Evolutionary conservation across 2,329 filamentous ascomycete genomes (phyloP), one percentile per base, ranked within the genome.

Genomic region (Truncatella angustata): DNA sequence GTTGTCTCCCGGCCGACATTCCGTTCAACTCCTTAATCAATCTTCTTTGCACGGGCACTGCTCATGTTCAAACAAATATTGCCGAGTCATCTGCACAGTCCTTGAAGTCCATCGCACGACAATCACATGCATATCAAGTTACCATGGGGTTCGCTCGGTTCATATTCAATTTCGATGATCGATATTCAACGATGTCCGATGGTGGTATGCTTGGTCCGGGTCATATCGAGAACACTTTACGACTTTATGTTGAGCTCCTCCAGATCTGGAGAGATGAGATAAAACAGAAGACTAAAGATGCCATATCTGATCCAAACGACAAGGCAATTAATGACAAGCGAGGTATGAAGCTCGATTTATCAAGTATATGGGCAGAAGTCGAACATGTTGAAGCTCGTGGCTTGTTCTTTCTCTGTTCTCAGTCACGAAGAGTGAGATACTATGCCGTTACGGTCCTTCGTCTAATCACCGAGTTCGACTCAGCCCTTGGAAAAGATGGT

Each of bases 221-320:
- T 4, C 94, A 99, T 64, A 97, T 99, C 52, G 94, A 99, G 67
- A 96, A 87, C 59, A 99, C 94, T 0, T 71, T 99, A 18, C 87
- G 88, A 56, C 78, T 99, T 10, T 99, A 99, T 63, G 90, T 97
- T 24, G 92, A 99, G 69, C 74, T 99, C 4, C 77, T 99, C 11
- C 86, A 92, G 56, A 97, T 99, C 35, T 99, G 95, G 95, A 96
- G 97, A 48, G 92, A 97, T 56, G 93, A 97, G 65, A 95, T 99
- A 56, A 88, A 89, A 64, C 85, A 88, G 57, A 96, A 94, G 65
- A 89, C 86, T 2, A 87, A 85, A 58, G 89, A 91, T 54, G 87
- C 85, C 6, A 79, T 82, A 5, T 75, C 82, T 1, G 86, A 90
- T 26, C 76, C 79, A 3, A 73, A 78, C 5, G 89, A 92, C 18